Conservation (phyloP, 495 filamentous ascomycete genomes). For the Terfezia boudieri region DNA sequence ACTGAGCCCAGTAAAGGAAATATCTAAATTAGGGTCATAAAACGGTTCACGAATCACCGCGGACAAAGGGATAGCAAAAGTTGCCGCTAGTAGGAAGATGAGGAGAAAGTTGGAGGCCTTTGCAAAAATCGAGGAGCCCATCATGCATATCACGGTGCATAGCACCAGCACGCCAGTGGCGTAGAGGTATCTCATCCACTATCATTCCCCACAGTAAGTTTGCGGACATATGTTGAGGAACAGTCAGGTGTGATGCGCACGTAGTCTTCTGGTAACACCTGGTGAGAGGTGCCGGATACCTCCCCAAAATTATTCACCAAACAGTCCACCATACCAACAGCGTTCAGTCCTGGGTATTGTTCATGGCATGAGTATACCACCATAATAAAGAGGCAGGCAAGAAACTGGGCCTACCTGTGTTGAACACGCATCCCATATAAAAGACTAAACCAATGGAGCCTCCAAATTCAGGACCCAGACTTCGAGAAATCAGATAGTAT, state of each 20-base stretch:
- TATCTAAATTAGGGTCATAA: conserved; percentile 31
- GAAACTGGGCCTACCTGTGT: conserved; percentile 26
- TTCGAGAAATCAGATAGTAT: conserved; percentile 75
- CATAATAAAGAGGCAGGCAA: too few species aligned
- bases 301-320: conserved; percentile 53
- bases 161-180: conserved; percentile 46
- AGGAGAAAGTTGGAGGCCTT: conserved; percentile 62
- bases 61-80: conserved; percentile 64
- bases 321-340: conserved; percentile 69
- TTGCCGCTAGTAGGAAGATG: conserved; percentile 46
- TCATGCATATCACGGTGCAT: conserved; percentile 57
- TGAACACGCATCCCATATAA: conserved; percentile 64
- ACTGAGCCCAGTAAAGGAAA: conserved; percentile 58
- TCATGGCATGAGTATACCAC: too few species aligned
- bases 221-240: too few species aligned
- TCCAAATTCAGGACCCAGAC: conserved; percentile 70
- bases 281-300: conserved; percentile 32
- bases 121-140: conserved; percentile 60
- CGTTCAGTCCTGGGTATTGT: conserved; percentile 40
- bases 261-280: conserved; percentile 43
- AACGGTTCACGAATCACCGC: conserved; percentile 45
- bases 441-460: conserved; percentile 83
- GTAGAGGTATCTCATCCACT: conserved; percentile 63
- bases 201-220: background rate
- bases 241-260: conserved; percentile 4